phyloP scores from a whole-genome alignment of 2,329 filamentous ascomycete genomes.

The Fonsecaea nubica region DNA sequence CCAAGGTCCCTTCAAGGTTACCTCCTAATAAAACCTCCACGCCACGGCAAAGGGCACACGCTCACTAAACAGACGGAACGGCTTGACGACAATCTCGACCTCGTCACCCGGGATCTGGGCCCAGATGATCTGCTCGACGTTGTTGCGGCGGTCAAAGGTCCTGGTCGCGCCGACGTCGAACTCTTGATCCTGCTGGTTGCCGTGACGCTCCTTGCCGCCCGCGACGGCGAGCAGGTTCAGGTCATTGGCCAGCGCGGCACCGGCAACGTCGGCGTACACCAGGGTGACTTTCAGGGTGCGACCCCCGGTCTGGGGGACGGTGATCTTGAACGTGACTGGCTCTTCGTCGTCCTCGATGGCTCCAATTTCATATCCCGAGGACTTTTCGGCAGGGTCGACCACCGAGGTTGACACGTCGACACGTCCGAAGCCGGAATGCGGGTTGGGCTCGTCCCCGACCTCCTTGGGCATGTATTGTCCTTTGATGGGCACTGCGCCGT shows the following conservation, averaged over 20 bases:
- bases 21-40: slow-evolving; percentile 3
- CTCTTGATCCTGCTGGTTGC: slow-evolving; percentile 31
- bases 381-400: slow-evolving; percentile 14
- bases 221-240: slow-evolving; percentile 35
- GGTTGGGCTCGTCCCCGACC: not conserved
- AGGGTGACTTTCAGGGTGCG: not conserved
- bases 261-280: slow-evolving; percentile 18
- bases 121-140: slow-evolving; percentile 40
- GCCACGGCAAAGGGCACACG: not conserved
- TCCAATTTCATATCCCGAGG: slow-evolving; percentile 22
- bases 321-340: slow-evolving; percentile 31
- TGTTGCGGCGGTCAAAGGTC: slow-evolving; percentile 31
- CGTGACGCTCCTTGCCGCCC: slow-evolving; percentile 32
- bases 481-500: slow-evolving; percentile 36
- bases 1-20: too few species aligned
- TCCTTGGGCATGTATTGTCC: slow-evolving; percentile 36
- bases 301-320: slow-evolving; percentile 19
- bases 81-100: not conserved
- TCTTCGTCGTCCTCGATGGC: slow-evolving; percentile 22
- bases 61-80: not conserved
- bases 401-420: slow-evolving; percentile 19
- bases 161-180: not conserved
- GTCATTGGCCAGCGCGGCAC: slow-evolving; percentile 36
- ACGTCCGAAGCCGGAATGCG: slow-evolving; percentile 38
- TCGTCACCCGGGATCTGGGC: not conserved